A percentile compares a stretch with the other conserved stretches of the same genome.
These are phyloP conservation scores for Aspergillus phoenicis DNA, from an alignment of 2,329 filamentous ascomycete species.

Conservation along the genomic window DNA sequence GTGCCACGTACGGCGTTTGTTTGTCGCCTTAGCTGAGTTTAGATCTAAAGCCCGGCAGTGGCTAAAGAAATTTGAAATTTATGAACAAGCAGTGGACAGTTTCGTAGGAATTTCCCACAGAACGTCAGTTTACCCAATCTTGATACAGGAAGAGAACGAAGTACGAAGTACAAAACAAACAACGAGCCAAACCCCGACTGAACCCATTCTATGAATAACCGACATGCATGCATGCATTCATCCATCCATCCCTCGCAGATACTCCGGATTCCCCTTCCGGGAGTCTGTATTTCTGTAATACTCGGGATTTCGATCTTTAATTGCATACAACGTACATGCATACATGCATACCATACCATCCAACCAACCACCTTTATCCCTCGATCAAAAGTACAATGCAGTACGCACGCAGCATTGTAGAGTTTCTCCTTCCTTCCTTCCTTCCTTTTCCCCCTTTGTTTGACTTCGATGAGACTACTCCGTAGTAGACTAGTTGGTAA, in stretches of 20 bases:
- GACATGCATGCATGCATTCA: neutral
- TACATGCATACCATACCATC: neutral
- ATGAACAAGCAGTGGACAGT: neutral
- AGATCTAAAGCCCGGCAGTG: conserved; percentile 29
- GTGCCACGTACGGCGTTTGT: conserved; percentile 28
- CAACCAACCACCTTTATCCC: neutral
- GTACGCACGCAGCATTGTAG: no score
- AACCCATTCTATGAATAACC: neutral
- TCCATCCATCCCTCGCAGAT: neutral
- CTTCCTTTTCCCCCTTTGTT: no score
- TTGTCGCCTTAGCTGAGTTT: conserved; percentile 30
- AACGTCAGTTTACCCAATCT: no score
- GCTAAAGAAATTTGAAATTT: conserved; percentile 28
- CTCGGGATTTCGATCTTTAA: no score
- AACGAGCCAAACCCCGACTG: neutral
- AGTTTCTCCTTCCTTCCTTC: no score
- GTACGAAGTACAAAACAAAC: neutral
- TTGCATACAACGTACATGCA: neutral
- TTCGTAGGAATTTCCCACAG: no score
- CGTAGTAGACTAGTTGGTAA: no score
- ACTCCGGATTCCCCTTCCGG: neutral
- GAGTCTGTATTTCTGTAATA: neutral
- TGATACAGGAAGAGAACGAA: neutral
- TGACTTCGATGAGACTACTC: no score
- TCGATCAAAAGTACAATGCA: no score